phyloP scores from a whole-genome alignment of 2,329 filamentous ascomycete genomes.

The Cercospora sojina region DNA sequence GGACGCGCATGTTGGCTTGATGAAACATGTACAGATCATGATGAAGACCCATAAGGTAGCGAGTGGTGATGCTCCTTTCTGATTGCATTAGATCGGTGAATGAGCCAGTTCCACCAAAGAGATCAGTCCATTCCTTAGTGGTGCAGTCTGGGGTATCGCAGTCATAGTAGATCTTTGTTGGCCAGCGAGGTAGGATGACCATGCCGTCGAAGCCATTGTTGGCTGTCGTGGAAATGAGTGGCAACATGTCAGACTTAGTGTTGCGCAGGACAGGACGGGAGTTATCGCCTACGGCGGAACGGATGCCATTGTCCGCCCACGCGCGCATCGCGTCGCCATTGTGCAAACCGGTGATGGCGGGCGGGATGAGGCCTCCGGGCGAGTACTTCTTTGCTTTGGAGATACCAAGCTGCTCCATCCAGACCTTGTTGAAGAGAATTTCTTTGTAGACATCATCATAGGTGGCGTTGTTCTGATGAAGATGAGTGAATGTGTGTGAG shows the following conservation, averaged over 20 bases:
- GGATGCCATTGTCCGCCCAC: slow-evolving; percentile 8
- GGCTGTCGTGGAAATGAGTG: slow-evolving; percentile 6
- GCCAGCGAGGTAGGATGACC: slow-evolving; percentile 15
- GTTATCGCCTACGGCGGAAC: slow-evolving; percentile 11
- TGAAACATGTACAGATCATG: slow-evolving; percentile 17
- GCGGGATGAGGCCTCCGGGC: slow-evolving; percentile 7
- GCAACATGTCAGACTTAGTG: background rate
- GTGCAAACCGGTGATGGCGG: slow-evolving; percentile 15
- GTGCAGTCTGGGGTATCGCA: slow-evolving; percentile 12
- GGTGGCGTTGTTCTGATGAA: slow-evolving; percentile 14
- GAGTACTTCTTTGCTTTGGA: background rate
- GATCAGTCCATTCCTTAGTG: slow-evolving; percentile 14
- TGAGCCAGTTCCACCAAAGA: slow-evolving; percentile 7
- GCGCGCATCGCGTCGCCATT: slow-evolving; percentile 15
- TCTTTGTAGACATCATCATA: slow-evolving; percentile 14
- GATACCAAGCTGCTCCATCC: slow-evolving; percentile 7
- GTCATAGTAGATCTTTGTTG: slow-evolving; percentile 17
- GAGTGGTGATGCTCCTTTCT: slow-evolving; percentile 8
- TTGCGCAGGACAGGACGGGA: slow-evolving; percentile 9
- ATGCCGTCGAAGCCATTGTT: slow-evolving; percentile 15
- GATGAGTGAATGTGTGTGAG: slow-evolving; percentile 12
- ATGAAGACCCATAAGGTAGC: slow-evolving; percentile 8
- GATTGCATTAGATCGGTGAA: slow-evolving; percentile 11
- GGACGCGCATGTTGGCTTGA: slow-evolving; percentile 14
- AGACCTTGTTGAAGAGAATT: slow-evolving; percentile 12